phyloP scores from a whole-genome alignment of 1,284 basidiomycete genomes.

The Trichosporon inkin region DNA sequence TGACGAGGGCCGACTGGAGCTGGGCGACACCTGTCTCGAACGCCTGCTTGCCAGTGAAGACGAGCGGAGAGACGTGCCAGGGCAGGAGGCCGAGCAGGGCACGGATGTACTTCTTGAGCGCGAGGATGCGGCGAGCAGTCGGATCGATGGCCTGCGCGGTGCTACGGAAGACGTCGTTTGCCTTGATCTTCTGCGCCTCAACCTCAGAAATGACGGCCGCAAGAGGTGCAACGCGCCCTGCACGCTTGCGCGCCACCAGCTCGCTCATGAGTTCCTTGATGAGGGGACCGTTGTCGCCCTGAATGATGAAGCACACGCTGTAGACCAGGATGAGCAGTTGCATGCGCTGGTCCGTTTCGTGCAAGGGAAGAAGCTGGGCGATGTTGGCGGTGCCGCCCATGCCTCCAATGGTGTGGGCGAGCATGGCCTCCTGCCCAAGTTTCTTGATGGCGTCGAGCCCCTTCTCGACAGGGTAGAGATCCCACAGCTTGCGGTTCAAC shows the following conservation, averaged over 20 bases:
- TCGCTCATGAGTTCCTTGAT: neutral
- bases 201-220: neutral
- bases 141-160: neutral
- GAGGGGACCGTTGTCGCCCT: neutral
- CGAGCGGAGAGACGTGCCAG: neutral
- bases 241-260: neutral
- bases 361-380: neutral
- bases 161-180: neutral
- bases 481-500: neutral
- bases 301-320: neutral
- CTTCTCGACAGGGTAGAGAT: neutral
- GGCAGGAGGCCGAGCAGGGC: neutral
- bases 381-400: neutral
- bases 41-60: neutral
- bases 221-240: neutral
- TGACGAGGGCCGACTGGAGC: neutral
- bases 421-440: neutral
- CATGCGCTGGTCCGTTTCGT: neutral
- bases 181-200: neutral
- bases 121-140: neutral
- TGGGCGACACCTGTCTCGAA: neutral
- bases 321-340: neutral
- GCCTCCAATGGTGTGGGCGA: neutral
- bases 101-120: neutral
- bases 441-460: neutral